phyloP scores from a whole-genome alignment of 176 grass and related monocot genomes.

The Aegilops tauschii region DNA sequence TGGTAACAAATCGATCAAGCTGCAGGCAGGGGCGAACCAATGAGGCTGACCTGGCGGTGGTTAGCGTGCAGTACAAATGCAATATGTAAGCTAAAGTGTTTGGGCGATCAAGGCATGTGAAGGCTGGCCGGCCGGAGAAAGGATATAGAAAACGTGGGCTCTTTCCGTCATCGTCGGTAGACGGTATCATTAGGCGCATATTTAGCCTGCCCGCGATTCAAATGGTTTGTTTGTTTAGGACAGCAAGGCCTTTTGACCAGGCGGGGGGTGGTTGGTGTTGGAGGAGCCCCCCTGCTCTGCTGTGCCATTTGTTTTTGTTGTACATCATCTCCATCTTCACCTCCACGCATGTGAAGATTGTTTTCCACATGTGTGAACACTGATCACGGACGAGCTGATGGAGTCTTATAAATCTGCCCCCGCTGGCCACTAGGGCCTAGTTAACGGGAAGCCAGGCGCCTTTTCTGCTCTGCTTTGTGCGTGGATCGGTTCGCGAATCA shows the following conservation, averaged over 20 bases:
- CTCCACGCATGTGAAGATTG: conserved; percentile 37
- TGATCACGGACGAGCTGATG: not conserved
- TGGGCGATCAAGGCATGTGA: not conserved
- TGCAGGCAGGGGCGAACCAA: not conserved
- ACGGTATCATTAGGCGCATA: not conserved
- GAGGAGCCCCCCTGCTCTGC: not conserved
- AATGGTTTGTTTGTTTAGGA: not conserved
- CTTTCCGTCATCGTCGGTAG: not conserved
- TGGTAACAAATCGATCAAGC: not conserved
- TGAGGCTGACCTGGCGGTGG: not conserved
- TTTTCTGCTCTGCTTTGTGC: not conserved
- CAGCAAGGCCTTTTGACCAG: not conserved
- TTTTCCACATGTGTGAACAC: conserved; percentile 19
- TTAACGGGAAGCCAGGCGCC: not conserved
- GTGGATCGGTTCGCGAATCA: not conserved
- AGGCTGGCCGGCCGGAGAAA: not conserved
- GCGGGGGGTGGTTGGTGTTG: not conserved
- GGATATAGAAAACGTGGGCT: not conserved
- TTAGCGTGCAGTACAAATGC: not conserved
- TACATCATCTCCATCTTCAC: not conserved
- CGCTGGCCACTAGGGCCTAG: not conserved
- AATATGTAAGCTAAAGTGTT: not conserved
- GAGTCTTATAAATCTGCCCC: not conserved
- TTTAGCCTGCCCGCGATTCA: not conserved
- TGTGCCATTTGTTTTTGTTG: not conserved